These are phyloP conservation scores for Adansonia gregorii DNA, from an alignment of 441 rosid species.

Conservation along the genomic window DNA sequence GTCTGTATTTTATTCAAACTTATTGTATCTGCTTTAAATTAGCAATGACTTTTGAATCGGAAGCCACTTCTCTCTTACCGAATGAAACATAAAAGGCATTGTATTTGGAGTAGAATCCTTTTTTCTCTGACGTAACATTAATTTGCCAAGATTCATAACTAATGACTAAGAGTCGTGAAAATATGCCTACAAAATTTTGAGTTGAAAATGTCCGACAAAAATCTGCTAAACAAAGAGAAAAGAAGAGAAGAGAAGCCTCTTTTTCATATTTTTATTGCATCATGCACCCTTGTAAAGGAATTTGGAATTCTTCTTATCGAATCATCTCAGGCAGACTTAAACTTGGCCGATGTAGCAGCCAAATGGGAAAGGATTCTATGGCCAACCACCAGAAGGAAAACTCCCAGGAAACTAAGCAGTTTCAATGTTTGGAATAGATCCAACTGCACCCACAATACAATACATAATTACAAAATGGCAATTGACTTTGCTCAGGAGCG, in stretches of 20 bases:
- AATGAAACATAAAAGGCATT: background rate
- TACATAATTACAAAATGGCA: background rate
- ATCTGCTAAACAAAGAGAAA: background rate
- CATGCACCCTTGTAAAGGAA: background rate
- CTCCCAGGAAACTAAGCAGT: slow-evolving; percentile 76
- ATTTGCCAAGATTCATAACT: background rate
- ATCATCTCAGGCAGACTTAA: slow-evolving; percentile 71
- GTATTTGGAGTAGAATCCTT: background rate
- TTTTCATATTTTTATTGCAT: background rate
- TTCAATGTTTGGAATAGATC: slow-evolving; percentile 92
- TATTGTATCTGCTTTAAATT: background rate
- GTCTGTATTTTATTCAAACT: background rate
- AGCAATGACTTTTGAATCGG: background rate
- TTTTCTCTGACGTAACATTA: background rate
- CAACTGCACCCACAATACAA: slow-evolving; percentile 53
- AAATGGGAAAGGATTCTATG: slow-evolving; percentile 83
- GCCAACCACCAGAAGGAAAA: slow-evolving; percentile 79
- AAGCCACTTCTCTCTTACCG: background rate
- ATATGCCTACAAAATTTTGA: slow-evolving; percentile 48
- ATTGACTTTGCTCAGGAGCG: slow-evolving; percentile 12
- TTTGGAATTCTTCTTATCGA: background rate
- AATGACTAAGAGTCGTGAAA: background rate
- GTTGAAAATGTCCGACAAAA: slow-evolving; percentile 17
- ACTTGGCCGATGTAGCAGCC: slow-evolving; percentile 76
- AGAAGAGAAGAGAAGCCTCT: background rate